phyloP scores from a whole-genome alignment of 805 yeast genomes.

The Suhomyces emberorum region DNA sequence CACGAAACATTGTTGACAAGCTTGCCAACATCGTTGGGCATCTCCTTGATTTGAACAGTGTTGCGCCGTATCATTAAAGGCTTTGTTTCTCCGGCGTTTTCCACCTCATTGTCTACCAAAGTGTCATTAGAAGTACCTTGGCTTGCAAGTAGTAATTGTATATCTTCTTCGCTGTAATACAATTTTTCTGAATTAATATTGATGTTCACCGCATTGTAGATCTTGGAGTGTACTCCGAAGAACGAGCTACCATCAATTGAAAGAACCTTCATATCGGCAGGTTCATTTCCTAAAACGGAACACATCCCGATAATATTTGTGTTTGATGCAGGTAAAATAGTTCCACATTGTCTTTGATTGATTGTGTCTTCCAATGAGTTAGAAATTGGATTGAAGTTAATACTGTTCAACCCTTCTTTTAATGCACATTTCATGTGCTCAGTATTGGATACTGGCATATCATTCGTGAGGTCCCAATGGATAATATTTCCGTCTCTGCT shows the following conservation, averaged over 20 bases:
- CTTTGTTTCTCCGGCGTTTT: slow-evolving; percentile 10
- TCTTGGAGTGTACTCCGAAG: slow-evolving; percentile 53
- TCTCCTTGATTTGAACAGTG: slow-evolving; percentile 13
- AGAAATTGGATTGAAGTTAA: slow-evolving; percentile 31
- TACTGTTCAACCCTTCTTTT: slow-evolving; percentile 45
- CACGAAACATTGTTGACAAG: slow-evolving; percentile 3
- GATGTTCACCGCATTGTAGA: slow-evolving; percentile 29
- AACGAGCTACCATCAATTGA: slow-evolving; percentile 54
- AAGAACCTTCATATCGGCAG: slow-evolving; percentile 37
- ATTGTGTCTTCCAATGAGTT: slow-evolving; percentile 29
- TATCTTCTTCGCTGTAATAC: slow-evolving; percentile 30
- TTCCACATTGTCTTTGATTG: slow-evolving; percentile 55
- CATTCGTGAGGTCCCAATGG: slow-evolving; percentile 56
- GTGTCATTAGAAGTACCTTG: slow-evolving; percentile 15
- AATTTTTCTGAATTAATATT: slow-evolving; percentile 18
- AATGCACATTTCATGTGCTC: slow-evolving; percentile 37
- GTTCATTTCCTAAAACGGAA: slow-evolving; percentile 23
- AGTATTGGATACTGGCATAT: slow-evolving; percentile 5
- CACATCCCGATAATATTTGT: slow-evolving; percentile 46
- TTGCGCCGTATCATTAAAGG: slow-evolving; percentile 10
- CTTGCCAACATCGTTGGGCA: slow-evolving; percentile 9
- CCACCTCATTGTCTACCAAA: slow-evolving; percentile 13
- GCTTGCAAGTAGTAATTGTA: slow-evolving; percentile 18
- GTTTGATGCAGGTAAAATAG: slow-evolving; percentile 58
- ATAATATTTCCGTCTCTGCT: slow-evolving; percentile 65